Base-by-base conservation (phyloP, 805 yeast species). In the Candida corydali region DNA sequence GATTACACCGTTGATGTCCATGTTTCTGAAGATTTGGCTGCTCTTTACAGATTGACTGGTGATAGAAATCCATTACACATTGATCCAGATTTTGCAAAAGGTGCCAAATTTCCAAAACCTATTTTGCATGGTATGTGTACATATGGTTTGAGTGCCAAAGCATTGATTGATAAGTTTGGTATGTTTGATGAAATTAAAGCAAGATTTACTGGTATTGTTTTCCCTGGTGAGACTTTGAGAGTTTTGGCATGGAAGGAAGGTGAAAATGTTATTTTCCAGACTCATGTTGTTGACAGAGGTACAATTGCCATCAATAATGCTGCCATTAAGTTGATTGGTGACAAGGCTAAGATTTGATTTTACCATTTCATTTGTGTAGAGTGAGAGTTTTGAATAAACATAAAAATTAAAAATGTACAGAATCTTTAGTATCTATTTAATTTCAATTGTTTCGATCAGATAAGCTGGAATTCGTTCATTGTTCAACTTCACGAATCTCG, bases 31-130 rank as follows among this genome's bases (percentile, higher is more conserved):
- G 85, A 88, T 58, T 87, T 80, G 59, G 97, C 97, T 31, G 86
- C 95, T 3, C 63, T 89, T 38, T 91, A 91, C 69, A 78, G 98
- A 59, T 70, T 91, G 43, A 82, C 91, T 43, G 98, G 96, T 37
- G 98, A 91, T 69, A 81, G 80, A 61, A 91, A 91, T 62, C 98
- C 98, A 42, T 74, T 91, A 50, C 98, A 89, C 67, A 82, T 91
- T 56, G 98, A 91, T 65, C 97, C 98, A 14, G 70, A 59, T 20
- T 83, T 89, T 63, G 97, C 98, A 11, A 76, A 80, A 45, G 85
- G 85, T 39, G 97, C 91, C 32, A 83, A 82, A 43, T 91, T 91
- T 59, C 79, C 78, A 33, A 65, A 69, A 38, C 98, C 98, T 33
- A 91, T 91, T 49, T 73, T 91, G 47, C 98, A 91, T 64, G 98